Base-by-base conservation (phyloP, 768 basidiomycete species). In the Nidularia pulvinata region DNA sequence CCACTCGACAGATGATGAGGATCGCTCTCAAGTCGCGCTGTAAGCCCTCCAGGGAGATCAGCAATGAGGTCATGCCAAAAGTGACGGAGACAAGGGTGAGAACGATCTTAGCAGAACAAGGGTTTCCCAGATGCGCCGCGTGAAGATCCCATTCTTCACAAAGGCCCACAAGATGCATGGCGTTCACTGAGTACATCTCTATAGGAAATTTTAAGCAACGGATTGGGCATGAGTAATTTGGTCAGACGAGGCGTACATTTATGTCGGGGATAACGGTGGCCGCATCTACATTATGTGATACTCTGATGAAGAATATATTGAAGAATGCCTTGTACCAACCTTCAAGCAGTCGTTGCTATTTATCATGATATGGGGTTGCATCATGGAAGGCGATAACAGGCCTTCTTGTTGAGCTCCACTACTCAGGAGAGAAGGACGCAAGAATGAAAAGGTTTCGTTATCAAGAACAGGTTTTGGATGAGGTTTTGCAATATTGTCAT, bases 361-460 rank as follows among this genome's bases (percentile, higher is more conserved):
- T 35, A 61, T 68, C 7, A 69, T 70, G 62, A 57, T 69, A 4
- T 70, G 68, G 66, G 65, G 55, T 7, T 63, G 57, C 47, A 64
- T 70, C 16, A 60, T 60, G 53, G 33, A 60, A n/a, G 60, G 63
- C n/a, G 35, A 33, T 46, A 64, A 65, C n/a, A 39, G 66, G 66
- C 14, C 62, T 61, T 35, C 54, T 69, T 42, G 51, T 66, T 52
- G 60, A 65, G 37, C 51, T 69, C 7, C 62, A 69, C 42, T 63
- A 66, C 51, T 64, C 60, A 16, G 63, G 65, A 22, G 62, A 65
- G 19, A 60, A 57, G 45, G 65, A 60, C 36, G 64, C 63, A 16
- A 56, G 65, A 33, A 63, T 64, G 57, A 61, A 55, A 32, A 50
- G 51, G 7, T 16, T 55, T 9, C 10, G 58, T 43, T 69, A 71